Evolutionary conservation across 768 basidiomycete species (phyloP), one percentile per base, ranked within the genome.

Genomic region (Paxillus rubicundulus): DNA sequence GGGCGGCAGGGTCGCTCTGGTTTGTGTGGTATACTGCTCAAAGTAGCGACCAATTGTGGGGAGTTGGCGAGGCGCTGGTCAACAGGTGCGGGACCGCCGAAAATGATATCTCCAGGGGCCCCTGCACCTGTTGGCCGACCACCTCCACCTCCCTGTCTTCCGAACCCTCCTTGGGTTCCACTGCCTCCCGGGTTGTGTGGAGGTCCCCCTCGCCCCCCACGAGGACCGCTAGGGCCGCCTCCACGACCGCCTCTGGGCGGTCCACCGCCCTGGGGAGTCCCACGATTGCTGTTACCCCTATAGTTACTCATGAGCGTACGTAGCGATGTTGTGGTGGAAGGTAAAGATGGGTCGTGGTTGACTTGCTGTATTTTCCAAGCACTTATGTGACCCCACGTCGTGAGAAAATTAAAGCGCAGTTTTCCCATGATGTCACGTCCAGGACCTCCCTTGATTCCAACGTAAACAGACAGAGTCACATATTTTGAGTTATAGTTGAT

Each of bases 1-100:
- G 79, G 79, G 4, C 80, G 75, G 16, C 67, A 61, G 4, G 81
- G 81, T 10, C 77, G 71, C 4, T 67, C 63, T 9, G 74, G 49
- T 18, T 64, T 61, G 38, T 76, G 38, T 0, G 62, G 53, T 2
- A 70, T 57, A 1, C 67, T 61, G 14, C 59, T 64, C 46, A 75
- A 66, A 0, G 62, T 56, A 8, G 56, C 48, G 41, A 73, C 56
- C 20, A 73, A 65, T 28, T 64, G 47, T 27, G 65, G 54, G 12
- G 62, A 47, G 27, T 59, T 38, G 16, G 61, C 57, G 5, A 77
- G 65, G 36, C 70, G 70, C 32, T 61, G 62, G 45, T 74, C 68
- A 58, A 74, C 64, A 63, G 63, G 50, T 39, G 72, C 50, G 52
- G 61, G 62, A 37, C 54, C 55, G 55, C 55, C 61, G 70, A 70